Evolutionary conservation across 2,329 filamentous ascomycete genomes (phyloP).

Genomic region (Colletotrichum sp.): DNA sequence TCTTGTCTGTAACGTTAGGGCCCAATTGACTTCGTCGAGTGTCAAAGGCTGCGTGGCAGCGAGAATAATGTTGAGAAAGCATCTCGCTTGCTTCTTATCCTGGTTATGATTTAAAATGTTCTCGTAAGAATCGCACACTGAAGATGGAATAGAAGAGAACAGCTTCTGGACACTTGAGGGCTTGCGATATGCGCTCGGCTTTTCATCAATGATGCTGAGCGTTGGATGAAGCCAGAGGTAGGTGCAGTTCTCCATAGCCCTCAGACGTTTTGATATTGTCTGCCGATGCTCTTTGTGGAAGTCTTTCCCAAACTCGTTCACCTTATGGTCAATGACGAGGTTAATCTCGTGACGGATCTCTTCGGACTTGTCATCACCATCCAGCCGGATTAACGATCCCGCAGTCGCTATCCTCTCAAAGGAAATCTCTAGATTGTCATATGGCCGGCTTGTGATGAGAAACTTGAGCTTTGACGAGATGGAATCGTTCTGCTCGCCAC

Average conservation of each 20-base stretch:
- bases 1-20: not conserved
- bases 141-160: not conserved
- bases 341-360: constrained; percentile 35
- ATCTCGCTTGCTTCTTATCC: accelerated
- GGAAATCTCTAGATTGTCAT: not conserved
- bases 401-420: accelerated
- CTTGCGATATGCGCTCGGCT: not conserved
- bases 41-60: not conserved
- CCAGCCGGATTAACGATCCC: constrained; percentile 24
- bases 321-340: constrained; percentile 29
- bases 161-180: accelerated
- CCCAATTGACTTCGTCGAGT: not conserved
- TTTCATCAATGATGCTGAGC: constrained; percentile 31
- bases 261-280: constrained; percentile 23
- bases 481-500: not conserved
- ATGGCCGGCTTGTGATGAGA: not conserved
- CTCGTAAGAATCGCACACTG: not conserved
- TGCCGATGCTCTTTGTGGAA: not conserved
- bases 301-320: constrained; percentile 21
- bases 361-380: constrained; percentile 29
- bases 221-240: constrained; percentile 44
- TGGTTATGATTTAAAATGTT: not conserved
- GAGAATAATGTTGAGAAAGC: not conserved
- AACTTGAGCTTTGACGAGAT: not conserved
- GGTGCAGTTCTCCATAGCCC: constrained; percentile 34